These are phyloP conservation scores for Tolypocladium inflatum DNA, from an alignment of 2,329 filamentous ascomycete species.

Conservation along the genomic window DNA sequence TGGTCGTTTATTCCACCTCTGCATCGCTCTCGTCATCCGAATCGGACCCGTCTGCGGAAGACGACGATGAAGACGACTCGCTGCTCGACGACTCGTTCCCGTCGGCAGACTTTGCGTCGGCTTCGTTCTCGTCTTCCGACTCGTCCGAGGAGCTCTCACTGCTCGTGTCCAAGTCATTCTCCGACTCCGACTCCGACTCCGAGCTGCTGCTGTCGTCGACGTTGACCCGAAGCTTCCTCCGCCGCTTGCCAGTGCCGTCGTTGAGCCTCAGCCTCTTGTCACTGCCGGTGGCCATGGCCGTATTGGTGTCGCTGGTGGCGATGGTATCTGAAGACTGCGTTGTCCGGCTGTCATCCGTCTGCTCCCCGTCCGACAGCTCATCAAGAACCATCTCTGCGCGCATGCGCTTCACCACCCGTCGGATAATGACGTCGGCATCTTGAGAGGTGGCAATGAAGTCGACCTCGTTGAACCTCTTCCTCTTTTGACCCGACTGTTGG, in stretches of 20 bases:
- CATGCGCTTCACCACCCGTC: constrained; percentile 52
- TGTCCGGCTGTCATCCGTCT: constrained; percentile 23
- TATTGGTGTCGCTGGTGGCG: constrained; percentile 16
- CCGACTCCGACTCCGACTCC: constrained; percentile 9
- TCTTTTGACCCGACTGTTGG: constrained; percentile 26
- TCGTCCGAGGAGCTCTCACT: constrained; percentile 27
- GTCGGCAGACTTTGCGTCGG: constrained; percentile 4
- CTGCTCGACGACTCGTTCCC: constrained; percentile 28
- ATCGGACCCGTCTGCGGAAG: constrained; percentile 23
- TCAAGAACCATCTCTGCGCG: constrained; percentile 49
- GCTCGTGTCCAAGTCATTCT: constrained; percentile 19
- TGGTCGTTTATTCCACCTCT: constrained; percentile 3
- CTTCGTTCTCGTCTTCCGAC: constrained; percentile 22
- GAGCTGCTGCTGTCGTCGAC: constrained; percentile 33
- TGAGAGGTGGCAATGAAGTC: constrained; percentile 39
- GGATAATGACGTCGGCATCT: constrained; percentile 40
- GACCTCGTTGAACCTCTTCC: constrained; percentile 43
- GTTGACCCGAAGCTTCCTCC: constrained; percentile 41
- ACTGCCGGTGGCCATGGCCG: constrained; percentile 14
- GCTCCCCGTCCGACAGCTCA: constrained; percentile 41
- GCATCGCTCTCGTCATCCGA: constrained; percentile 17
- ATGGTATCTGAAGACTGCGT: constrained; percentile 20
- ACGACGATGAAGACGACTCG: constrained; percentile 31
- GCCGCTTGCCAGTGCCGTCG: constrained; percentile 38
- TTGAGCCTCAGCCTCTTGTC: constrained; percentile 33